Percentiles rank a stretch among this genome's conserved stretches.
Evolutionary conservation across 495 filamentous ascomycete genomes (phyloP).

Genomic region (Friedmanniomyces simplex): DNA sequence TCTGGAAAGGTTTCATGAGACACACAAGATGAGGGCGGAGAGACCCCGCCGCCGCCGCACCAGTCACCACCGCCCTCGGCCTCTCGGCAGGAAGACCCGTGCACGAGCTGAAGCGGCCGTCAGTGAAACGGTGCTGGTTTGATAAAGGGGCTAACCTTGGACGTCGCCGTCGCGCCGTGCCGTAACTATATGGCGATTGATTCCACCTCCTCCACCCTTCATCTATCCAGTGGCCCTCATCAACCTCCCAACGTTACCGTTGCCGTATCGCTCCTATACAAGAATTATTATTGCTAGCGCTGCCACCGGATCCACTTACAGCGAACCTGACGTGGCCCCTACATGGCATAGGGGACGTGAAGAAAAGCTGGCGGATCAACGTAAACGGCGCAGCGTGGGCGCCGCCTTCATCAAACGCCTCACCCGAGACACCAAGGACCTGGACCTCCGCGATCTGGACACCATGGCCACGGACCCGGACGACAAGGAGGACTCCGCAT

Average conservation of each 20-base stretch:
- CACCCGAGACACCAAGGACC: neutral
- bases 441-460: neutral
- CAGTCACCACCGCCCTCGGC: no score
- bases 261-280: neutral
- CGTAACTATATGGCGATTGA: neutral
- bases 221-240: no score
- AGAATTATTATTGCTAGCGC: no score
- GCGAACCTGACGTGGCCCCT: neutral
- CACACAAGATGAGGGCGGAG: no score
- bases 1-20: no score
- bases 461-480: conserved; percentile 5
- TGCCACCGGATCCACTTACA: no score
- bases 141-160: neutral
- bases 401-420: neutral
- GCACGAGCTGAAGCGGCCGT: neutral
- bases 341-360: neutral
- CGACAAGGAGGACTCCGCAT: conserved; percentile 5
- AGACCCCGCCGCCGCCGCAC: no score
- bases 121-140: neutral
- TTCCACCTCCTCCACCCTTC: no score
- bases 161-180: neutral
- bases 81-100: no score
- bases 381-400: neutral
- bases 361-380: neutral
- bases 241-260: neutral